Percentiles rank a stretch among this genome's conserved stretches.
Evolutionary conservation across 805 yeast species (phyloP).

Genomic region (Myxozyma neotropica): DNA sequence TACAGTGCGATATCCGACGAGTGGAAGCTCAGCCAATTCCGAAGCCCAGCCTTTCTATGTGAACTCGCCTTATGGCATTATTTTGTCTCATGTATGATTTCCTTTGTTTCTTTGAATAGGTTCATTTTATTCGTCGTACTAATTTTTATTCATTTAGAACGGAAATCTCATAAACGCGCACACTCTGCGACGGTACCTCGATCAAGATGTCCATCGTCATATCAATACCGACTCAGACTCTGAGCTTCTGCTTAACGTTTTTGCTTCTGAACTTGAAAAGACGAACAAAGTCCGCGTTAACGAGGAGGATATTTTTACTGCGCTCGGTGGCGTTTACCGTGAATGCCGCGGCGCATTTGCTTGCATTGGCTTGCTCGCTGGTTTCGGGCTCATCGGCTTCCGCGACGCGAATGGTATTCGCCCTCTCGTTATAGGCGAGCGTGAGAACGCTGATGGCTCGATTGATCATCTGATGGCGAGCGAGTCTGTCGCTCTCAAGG

Average conservation of each 20-base stretch:
- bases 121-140: background rate
- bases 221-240: constrained; percentile 94
- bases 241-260: constrained; percentile 82
- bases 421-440: constrained; percentile 85
- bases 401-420: constrained; percentile 97
- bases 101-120: background rate
- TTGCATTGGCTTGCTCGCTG: constrained; percentile 87
- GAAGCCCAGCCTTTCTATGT: constrained; percentile 99
- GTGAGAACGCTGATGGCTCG: constrained; percentile 66
- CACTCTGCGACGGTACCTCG: constrained; percentile 75
- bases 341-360: constrained; percentile 96
- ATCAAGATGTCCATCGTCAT: constrained; percentile 93
- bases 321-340: constrained; percentile 75
- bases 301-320: constrained; percentile 83
- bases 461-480: constrained; percentile 93
- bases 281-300: constrained; percentile 92
- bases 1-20: constrained; percentile 86
- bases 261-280: constrained; percentile 88
- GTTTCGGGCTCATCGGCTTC: constrained; percentile 92
- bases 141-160: constrained; percentile 40
- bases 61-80: constrained; percentile 93
- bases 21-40: constrained; percentile 91
- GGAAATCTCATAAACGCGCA: constrained; percentile 91
- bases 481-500: constrained; percentile 91
- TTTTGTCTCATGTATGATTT: constrained; percentile 62